Base-by-base conservation (phyloP, 2,329 filamentous ascomycete species). In the Epicoccum nigrum region DNA sequence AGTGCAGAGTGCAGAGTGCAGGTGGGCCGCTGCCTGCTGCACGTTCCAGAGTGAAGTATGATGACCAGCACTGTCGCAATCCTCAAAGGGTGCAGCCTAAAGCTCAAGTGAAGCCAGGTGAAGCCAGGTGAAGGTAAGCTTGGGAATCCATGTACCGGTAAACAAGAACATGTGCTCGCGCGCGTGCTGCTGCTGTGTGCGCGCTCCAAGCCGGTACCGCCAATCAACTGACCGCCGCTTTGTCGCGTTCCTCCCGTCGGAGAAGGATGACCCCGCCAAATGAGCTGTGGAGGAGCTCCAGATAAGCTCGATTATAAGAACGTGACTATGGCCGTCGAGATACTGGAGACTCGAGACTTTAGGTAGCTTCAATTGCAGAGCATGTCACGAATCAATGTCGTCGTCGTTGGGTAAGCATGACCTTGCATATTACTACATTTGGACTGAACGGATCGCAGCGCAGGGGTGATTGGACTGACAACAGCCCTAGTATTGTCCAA, bases 381-480 rank as follows among this genome's bases (percentile, higher is more conserved):
- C 35, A 60, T 59, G 53, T 46, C 53, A 33, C 44, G 47, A 13
- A 54, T 33, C n/a, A 76, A 74, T 41, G 72, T 81, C 32, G 76
- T 79, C 4, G 76, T 81, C 8, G 68, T 81, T 33, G 79, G 79
- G 79, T 79, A 68, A 69, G 74, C 49, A 39, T 46, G 33, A 40
- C 20, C 39, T 20, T 42, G 42, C 44, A 30, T 33, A 19, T 15
- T 54, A 30, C 33, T 30, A 31, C 34, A 12, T 28, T 46, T 31
- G 33, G 49, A 45, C 57, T 60, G 37, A 63, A 48, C 23, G 32
- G 15, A 37, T 31, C 30, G 25, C 58, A 87, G 84, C 43, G 86
- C 86, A 43, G 86, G 86, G 38, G 85, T 89, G 5, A 79, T 83
- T 25, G 86, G 85, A 20, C 77, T 89, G 44, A 88, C 86, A 2